Percentiles rank a stretch among this genome's conserved stretches.
Conservation (phyloP, 116 monocot genomes). For the Cymodocea nodosa region DNA sequence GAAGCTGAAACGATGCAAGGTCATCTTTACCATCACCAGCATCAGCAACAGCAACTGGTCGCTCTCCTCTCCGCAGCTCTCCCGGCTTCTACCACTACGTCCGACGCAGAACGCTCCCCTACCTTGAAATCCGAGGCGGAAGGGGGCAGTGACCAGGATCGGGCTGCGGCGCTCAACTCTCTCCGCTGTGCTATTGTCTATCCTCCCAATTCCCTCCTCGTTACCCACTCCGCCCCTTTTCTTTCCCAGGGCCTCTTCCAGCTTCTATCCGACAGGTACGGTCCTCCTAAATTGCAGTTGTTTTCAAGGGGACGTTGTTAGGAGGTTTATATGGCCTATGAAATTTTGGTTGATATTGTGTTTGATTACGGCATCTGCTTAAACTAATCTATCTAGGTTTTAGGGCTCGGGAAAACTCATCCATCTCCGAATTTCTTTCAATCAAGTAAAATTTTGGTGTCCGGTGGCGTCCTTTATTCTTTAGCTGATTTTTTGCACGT, state of each 20-base stretch:
- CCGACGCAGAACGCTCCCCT: conserved; percentile 1
- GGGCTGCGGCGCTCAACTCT: conserved; percentile 54
- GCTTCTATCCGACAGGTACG: conserved; percentile 75
- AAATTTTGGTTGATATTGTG: no score
- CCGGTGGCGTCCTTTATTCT: no score
- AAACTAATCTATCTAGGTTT: no score
- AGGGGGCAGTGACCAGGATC: conserved; percentile 23
- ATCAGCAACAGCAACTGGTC: conserved; percentile 67
- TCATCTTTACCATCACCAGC: conserved; percentile 47
- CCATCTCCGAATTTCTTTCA: background rate
- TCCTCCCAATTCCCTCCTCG: conserved; percentile 56
- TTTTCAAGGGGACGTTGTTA: background rate
- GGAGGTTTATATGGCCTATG: no score
- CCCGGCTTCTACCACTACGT: conserved; percentile 21
- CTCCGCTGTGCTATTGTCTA: conserved; percentile 54
- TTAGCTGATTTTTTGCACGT: no score
- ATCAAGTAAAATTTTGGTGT: background rate
- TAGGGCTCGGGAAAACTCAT: no score
- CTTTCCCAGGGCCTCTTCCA: conserved; percentile 70
- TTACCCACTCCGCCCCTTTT: conserved; percentile 51
- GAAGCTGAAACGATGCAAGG: conserved; percentile 45
- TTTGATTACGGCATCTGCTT: no score
- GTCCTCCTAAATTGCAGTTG: background rate
- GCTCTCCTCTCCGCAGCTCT: conserved; percentile 69
- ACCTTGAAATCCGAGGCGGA: conserved; percentile 1